Evolutionary conservation across 2,329 filamentous ascomycete genomes (phyloP).

Genomic region (Sporothrix globosa): DNA sequence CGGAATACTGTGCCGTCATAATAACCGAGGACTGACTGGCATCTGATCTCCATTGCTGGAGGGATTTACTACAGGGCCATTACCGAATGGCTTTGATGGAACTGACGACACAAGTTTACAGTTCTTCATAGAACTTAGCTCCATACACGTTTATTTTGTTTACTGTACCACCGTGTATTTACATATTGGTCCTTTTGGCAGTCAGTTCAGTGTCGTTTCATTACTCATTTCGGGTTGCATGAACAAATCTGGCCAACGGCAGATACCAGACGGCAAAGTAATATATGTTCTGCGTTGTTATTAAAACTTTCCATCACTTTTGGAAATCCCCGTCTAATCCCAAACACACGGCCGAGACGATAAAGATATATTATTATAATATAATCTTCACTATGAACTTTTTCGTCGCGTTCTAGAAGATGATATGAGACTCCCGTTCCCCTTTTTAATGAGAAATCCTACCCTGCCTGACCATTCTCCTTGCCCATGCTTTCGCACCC

Average conservation of each 20-base stretch:
- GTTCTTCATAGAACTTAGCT: background rate
- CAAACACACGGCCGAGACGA: background rate
- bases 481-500: background rate
- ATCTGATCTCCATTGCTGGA: background rate
- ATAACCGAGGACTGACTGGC: background rate
- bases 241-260: constrained; percentile 1
- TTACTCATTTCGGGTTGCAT: constrained; percentile 3
- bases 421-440: background rate
- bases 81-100: too few species aligned
- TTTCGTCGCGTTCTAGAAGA: constrained; percentile 5
- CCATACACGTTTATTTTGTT: background rate
- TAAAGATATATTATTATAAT: too few species aligned
- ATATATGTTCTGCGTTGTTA: too few species aligned
- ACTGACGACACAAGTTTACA: too few species aligned
- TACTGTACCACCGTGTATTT: background rate
- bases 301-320: background rate
- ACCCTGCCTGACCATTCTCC: constrained; percentile 5
- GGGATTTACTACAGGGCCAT: constrained; percentile 1
- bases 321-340: background rate
- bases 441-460: background rate
- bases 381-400: background rate
- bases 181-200: background rate
- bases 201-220: constrained; percentile 14
- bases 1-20: background rate
- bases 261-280: background rate